Evolutionary conservation across 108 stramenopile species (phyloP), one percentile per base, ranked within the genome.

Genomic region (Skeletonema grethae): DNA sequence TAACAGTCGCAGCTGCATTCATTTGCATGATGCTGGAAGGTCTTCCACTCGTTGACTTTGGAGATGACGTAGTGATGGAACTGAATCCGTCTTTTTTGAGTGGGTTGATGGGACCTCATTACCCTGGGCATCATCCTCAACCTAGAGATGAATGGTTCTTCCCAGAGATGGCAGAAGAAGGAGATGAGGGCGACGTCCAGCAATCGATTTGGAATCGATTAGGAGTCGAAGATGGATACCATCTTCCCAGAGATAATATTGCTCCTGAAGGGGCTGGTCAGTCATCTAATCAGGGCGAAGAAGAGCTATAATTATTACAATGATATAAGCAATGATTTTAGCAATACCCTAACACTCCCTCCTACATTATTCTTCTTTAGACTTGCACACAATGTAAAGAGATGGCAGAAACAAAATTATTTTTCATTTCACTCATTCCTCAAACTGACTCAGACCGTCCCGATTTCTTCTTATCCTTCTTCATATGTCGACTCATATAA

Each of bases 71-170:
- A 1, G 57, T 25, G 20, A 38, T 35, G 35, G 70, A 71, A 16
- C 29, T 71, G 7, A 31, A 61, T 29, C 29, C 48, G 0, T 13
- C 55, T 12, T 62, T 30, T 31, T 53, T 62, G 16, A 62, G 22
- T 45, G 70, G 70, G 48, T 55, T 72, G 45, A 48, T 72, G 46
- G 70, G 70, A 48, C 70, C 50, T 56, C 70, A 72, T 50, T 72
- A 20, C 46, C 25, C 24, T 18, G 70, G 61, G 15, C 61, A 72
- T 35, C 70, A 72, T 61, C 38, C 18, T 53, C 50, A 9, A 53
- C 22, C 16, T 48, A 48, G 46, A 48, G 16, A 48, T 48, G 46
- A 22, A n/a, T 53, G 50, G 50, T 2, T 22, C 2, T 22, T 9
- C 3, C 50, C 3, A 24, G 50, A 53, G 20, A 18, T 48, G 7